Evolutionary conservation across 75 land plant genomes (phyloP).

Genomic region (Pinus taeda): DNA sequence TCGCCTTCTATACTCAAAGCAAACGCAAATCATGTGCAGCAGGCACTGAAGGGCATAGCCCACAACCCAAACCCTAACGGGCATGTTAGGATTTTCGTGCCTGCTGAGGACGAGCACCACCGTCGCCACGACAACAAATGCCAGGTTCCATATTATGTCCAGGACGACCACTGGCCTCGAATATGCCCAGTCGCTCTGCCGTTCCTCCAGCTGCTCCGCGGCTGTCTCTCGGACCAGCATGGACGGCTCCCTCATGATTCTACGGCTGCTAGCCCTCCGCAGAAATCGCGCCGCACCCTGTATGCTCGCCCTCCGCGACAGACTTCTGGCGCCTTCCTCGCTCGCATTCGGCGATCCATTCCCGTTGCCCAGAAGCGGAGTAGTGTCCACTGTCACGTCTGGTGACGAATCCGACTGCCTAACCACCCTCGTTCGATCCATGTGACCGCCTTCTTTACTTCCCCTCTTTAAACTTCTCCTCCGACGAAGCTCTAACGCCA

Average conservation of each 20-base stretch:
- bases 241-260: slow-evolving; percentile 68
- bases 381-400: slow-evolving; percentile 14
- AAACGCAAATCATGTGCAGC: slow-evolving; percentile 87
- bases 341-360: background rate
- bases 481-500: too few species aligned
- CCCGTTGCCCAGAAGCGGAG: slow-evolving; percentile 18
- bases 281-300: slow-evolving; percentile 45
- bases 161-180: slow-evolving; percentile 63
- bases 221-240: slow-evolving; percentile 72
- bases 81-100: slow-evolving; percentile 42
- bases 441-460: background rate
- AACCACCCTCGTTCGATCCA: slow-evolving; percentile 12
- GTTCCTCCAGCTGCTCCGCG: slow-evolving; percentile 70
- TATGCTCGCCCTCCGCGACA: slow-evolving; percentile 19
- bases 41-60: slow-evolving; percentile 84
- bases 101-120: slow-evolving; percentile 37
- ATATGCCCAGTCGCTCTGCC: slow-evolving; percentile 83
- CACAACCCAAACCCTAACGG: slow-evolving; percentile 62
- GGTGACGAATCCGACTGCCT: slow-evolving; percentile 5
- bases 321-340: slow-evolving; percentile 1
- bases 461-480: background rate
- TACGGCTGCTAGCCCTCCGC: slow-evolving; percentile 50
- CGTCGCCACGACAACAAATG: slow-evolving; percentile 38
- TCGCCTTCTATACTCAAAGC: slow-evolving; percentile 68
- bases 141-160: slow-evolving; percentile 64